Percentiles rank a stretch among this genome's conserved stretches.
Evolutionary conservation across 805 yeast genomes (phyloP).

Genomic region (Candida coleopterorum): DNA sequence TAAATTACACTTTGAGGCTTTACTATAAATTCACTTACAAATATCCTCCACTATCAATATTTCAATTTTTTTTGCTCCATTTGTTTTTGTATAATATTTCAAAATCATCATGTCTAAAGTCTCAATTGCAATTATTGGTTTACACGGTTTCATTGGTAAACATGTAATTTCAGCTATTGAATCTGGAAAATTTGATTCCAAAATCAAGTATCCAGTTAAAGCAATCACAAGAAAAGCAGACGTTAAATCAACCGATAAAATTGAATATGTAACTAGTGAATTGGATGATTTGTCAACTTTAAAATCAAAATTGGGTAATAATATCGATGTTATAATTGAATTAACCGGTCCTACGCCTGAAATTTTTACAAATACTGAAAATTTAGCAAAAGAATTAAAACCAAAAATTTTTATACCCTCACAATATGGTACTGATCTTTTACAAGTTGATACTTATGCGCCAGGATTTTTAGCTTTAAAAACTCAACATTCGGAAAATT

Average conservation of each 20-base stretch:
- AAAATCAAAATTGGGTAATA: constrained; percentile 19
- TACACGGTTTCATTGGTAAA: constrained; percentile 48
- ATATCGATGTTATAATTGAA: constrained; percentile 39
- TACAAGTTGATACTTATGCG: constrained; percentile 13
- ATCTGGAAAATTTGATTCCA: constrained; percentile 36
- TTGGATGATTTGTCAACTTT: constrained; percentile 1
- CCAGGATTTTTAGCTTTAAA: constrained; percentile 10
- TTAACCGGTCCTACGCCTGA: constrained; percentile 31
- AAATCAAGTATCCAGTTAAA: constrained; percentile 44
- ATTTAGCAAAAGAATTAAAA: constrained; percentile 30
- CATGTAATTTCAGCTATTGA: constrained; percentile 44
- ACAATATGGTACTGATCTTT: constrained; percentile 52
- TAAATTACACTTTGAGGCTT: too few relatives aligned
- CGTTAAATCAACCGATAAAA: constrained; percentile 25
- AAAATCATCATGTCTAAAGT: constrained; percentile 12
- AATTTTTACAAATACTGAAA: constrained; percentile 31
- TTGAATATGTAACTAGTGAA: constrained; percentile 37
- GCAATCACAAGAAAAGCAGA: constrained; percentile 45
- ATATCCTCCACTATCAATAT: too few relatives aligned
- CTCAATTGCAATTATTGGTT: constrained; percentile 49
- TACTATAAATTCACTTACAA: too few relatives aligned
- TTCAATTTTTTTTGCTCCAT: not conserved
- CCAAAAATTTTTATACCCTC: constrained; percentile 55
- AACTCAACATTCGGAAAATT: constrained; percentile 5
- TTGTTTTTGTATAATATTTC: too few relatives aligned